phyloP scores from a whole-genome alignment of 2,329 filamentous ascomycete species.

The Rhytidhysteron rufulum region DNA sequence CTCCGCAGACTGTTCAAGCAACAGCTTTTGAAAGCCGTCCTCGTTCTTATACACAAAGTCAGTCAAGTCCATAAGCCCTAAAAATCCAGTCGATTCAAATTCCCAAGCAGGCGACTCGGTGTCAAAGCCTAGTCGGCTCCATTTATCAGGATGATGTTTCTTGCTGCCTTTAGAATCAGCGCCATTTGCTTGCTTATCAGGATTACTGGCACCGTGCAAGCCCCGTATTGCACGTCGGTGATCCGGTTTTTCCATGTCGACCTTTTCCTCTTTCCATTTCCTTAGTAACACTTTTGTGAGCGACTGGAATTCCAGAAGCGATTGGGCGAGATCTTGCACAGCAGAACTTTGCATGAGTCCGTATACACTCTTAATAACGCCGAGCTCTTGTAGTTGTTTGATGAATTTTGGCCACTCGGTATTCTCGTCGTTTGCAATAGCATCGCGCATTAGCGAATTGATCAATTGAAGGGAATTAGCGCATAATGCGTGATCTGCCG shows the following conservation, averaged over 20 bases:
- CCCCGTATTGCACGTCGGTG: slow-evolving; percentile 84
- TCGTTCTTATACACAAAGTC: slow-evolving; percentile 92
- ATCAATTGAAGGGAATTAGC: slow-evolving; percentile 93
- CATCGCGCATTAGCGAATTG: slow-evolving; percentile 91
- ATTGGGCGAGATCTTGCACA: slow-evolving; percentile 83
- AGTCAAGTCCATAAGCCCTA: slow-evolving; percentile 96
- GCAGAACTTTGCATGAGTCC: slow-evolving; percentile 91
- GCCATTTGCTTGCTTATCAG: slow-evolving; percentile 49
- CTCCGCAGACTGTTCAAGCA: slow-evolving; percentile 77
- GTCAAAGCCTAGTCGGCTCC: slow-evolving; percentile 87
- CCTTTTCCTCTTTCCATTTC: slow-evolving; percentile 81
- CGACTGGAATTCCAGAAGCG: slow-evolving; percentile 87
- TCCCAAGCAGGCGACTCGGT: slow-evolving; percentile 82
- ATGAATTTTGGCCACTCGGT: slow-evolving; percentile 96
- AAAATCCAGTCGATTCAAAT: slow-evolving; percentile 79
- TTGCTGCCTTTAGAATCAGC: slow-evolving; percentile 51
- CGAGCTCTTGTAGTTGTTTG: slow-evolving; percentile 86
- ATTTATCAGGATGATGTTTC: slow-evolving; percentile 83
- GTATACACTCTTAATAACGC: slow-evolving; percentile 86
- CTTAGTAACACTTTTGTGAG: slow-evolving; percentile 82
- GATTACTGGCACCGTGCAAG: slow-evolving; percentile 76
- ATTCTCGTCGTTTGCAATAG: slow-evolving; percentile 70
- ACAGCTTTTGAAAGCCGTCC: slow-evolving; percentile 84
- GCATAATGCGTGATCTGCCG: slow-evolving; percentile 91
- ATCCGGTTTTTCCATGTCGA: slow-evolving; percentile 83